Percentiles rank a stretch among this genome's conserved stretches.
Evolutionary conservation across 495 filamentous ascomycete species (phyloP).

Genomic region (Xylaria acuta): DNA sequence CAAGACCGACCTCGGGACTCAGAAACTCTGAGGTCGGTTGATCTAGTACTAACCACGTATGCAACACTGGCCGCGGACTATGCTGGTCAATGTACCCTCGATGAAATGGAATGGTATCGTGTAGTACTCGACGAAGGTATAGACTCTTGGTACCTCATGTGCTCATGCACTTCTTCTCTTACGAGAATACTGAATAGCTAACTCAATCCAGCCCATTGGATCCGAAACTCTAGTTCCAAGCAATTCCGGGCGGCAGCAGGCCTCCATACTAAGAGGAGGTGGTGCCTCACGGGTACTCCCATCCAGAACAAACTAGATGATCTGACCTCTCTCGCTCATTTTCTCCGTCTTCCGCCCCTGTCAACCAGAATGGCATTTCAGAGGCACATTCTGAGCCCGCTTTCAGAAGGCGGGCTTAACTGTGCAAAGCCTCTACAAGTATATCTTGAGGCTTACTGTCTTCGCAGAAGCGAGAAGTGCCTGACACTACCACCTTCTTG

Average conservation of each 20-base stretch:
- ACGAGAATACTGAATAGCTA: background rate
- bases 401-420: background rate
- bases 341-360: conserved; percentile 68
- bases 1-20: background rate
- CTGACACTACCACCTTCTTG: background rate
- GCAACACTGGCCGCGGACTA: conserved; percentile 24
- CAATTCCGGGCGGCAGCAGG: conserved; percentile 70
- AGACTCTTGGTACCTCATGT: conserved; percentile 1
- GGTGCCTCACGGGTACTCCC: conserved; percentile 82
- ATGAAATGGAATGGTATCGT: conserved; percentile 75
- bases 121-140: conserved; percentile 66
- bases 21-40: background rate
- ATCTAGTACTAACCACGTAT: conserved; percentile 4
- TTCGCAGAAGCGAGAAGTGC: conserved; percentile 1
- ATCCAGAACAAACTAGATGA: conserved; percentile 83
- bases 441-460: conserved; percentile 2
- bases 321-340: conserved; percentile 74
- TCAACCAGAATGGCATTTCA: background rate
- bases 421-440: background rate
- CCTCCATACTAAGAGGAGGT: conserved; percentile 69
- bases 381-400: conserved; percentile 9
- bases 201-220: conserved; percentile 64
- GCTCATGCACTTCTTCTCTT: background rate
- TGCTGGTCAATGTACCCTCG: conserved; percentile 60
- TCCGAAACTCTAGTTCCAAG: conserved; percentile 71